Evolutionary conservation across 257 asterid genomes (phyloP), one percentile per base, ranked within the genome.

Genomic region (Verbascum thapsus): DNA sequence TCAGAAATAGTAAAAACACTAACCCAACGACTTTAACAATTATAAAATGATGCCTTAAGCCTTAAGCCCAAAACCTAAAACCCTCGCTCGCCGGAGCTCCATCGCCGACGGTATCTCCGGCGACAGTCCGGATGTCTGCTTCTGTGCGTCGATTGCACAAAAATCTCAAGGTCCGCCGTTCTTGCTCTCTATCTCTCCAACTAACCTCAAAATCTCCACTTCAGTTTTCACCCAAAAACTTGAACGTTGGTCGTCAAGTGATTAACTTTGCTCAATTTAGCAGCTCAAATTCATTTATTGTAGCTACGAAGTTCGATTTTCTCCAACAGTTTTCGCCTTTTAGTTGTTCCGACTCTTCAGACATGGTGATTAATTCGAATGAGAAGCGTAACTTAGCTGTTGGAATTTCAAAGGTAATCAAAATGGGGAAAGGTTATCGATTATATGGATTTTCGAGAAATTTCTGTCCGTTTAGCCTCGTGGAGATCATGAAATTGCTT

Each of bases 381-480:
- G 97, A 87, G 82, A 85, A 88, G 80, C 96, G 94, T 38, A 77
- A 59, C 71, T 70, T 92, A 35, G 68, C 76, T 7, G 65, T 82
- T 30, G 95, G 90, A 16, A 71, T 89, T 54, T 74, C 96, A 0
- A 82, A 63, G 74, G 79, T 83, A 64, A 66, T 92, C 52, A 89
- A 85, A 70, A 74, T 12, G 53, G 76, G 74, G 22, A 62, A 79
- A 3, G 82, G 67, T 7, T 59, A 54, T 57, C 19, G 76, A 8
- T 63, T 92, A 17, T 61, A 66, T 51, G 75, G 53, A 19, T 81
- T 85, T 53, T 79, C 90, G 39, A n/a, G 73, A 42, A 47, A 66
- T 22, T 85, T 85, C 72, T 78, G 85, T 52, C 89, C 97, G 1
- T 56, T 70, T 53, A 39, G 38, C 38, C 86, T 92, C 30, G 96